Percentiles rank a stretch among this genome's conserved stretches.
These are phyloP conservation scores for Wickerhamomyces ciferrii DNA, from an alignment of 805 yeast genomes.

Conservation along the genomic window DNA sequence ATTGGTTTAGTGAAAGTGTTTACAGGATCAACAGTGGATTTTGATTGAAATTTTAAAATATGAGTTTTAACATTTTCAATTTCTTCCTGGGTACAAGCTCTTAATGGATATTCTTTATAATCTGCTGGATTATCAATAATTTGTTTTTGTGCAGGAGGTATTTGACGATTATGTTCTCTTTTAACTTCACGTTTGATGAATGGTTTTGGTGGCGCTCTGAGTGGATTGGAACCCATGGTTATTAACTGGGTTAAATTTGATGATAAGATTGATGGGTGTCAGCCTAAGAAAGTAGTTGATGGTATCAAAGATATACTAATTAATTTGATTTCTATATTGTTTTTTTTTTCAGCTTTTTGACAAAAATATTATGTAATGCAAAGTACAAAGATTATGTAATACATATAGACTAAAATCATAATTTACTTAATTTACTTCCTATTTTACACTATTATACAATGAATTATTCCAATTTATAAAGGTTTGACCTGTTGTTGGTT, in stretches of 20 bases:
- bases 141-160: slow-evolving; percentile 9
- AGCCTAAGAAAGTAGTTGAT: no score
- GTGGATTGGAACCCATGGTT: slow-evolving; percentile 12
- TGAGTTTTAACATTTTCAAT: slow-evolving; percentile 72
- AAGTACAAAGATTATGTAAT: no score
- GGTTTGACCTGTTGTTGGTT: slow-evolving; percentile 6
- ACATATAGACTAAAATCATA: no score
- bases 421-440: no score
- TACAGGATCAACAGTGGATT: slow-evolving; percentile 65
- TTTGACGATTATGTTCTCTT: slow-evolving; percentile 5
- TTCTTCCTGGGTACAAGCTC: slow-evolving; percentile 70
- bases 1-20: slow-evolving; percentile 73
- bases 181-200: slow-evolving; percentile 8
- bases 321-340: background rate
- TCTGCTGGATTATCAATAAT: slow-evolving; percentile 22
- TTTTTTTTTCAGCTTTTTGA: background rate
- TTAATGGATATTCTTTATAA: slow-evolving; percentile 40
- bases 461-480: slow-evolving; percentile 1
- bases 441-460: background rate
- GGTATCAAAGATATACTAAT: no score
- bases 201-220: slow-evolving; percentile 14
- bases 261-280: no score
- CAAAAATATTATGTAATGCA: background rate
- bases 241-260: background rate
- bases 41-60: slow-evolving; percentile 73